These are phyloP conservation scores for Corinectria fuckeliana DNA, from an alignment of 2,329 filamentous ascomycete genomes.

Conservation along the genomic window DNA sequence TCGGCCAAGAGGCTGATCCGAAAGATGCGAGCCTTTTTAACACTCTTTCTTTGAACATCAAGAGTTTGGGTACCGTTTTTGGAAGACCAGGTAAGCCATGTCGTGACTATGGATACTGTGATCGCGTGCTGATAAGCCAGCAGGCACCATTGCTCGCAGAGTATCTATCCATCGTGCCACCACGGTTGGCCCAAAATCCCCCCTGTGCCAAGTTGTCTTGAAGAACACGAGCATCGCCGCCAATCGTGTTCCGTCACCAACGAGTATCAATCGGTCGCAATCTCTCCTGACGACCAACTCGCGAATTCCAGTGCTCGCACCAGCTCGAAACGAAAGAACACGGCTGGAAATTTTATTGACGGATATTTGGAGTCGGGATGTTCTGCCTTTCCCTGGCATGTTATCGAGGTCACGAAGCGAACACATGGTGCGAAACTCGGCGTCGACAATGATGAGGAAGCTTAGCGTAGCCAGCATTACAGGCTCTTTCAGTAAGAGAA, in stretches of 20 bases:
- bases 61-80: constrained; percentile 76
- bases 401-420: constrained; percentile 68
- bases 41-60: constrained; percentile 73
- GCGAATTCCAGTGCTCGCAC: constrained; percentile 72
- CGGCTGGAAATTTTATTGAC: constrained; percentile 75
- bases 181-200: constrained; percentile 72
- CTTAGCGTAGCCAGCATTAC: constrained; percentile 83
- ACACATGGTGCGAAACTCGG: constrained; percentile 76
- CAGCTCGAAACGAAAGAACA: constrained; percentile 76
- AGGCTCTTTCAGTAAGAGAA: constrained; percentile 76
- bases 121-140: constrained; percentile 8
- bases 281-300: constrained; percentile 75
- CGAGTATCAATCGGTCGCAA: constrained; percentile 76
- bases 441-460: constrained; percentile 86
- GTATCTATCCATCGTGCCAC: constrained; percentile 82
- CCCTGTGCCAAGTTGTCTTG: constrained; percentile 79
- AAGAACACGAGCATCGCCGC: constrained; percentile 77
- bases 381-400: constrained; percentile 85
- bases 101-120: not conserved
- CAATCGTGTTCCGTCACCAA: constrained; percentile 46
- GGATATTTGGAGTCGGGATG: constrained; percentile 85
- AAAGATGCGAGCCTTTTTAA: constrained; percentile 60
- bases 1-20: constrained; percentile 55
- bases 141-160: constrained; percentile 68
- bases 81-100: constrained; percentile 66